Base-by-base conservation (phyloP, 495 filamentous ascomycete species). In the Daldinia childiae region DNA sequence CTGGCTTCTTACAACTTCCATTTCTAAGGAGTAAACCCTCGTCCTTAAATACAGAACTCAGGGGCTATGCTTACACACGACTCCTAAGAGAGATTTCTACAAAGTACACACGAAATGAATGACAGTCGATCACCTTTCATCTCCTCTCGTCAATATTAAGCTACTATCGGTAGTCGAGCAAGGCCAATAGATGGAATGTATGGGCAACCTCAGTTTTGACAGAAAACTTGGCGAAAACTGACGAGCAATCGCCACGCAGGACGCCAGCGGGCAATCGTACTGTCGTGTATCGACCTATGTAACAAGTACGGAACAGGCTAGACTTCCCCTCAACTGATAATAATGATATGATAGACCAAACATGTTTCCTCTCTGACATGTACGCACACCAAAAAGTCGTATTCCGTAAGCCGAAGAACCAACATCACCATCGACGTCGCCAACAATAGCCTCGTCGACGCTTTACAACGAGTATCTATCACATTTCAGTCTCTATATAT, bases 401-500 rank as follows among this genome's bases (percentile, higher is more conserved):
- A 54, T 54, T 27, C 19, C 27, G 21, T 26, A 14, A 58, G 55
- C 21, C 15, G 50, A 30, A 36, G 54, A 32, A 57, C 54, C 30
- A 57, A 36, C 17, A 36, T 21, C n/a, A 26, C 36, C 17, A 56
- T 26, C 36, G 24, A 36, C 11, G 26, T 15, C 27, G 27, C 24
- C 62, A 27, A 66, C 55, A 26, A 24, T 48, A n/a, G 6, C 39
- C 17, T 39, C 6, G 14, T 56, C 14, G 30, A n/a, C 36, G 19
- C 48, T 19, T 26, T 6, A 24, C n/a, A n/a, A 4, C 30, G 17
- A 6, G 19, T 34, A 1, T 29, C 9, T 58, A 45, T 66, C 63
- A 66, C 41, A 58, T 58, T 30, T 24, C 39, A 66, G 26, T 51
- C 39, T 11, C 17, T 29, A 52, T 58, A 29, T 21, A 66, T 17